Evolutionary conservation across 768 basidiomycete genomes (phyloP).

Genomic region (Kwoniella bestiolae): DNA sequence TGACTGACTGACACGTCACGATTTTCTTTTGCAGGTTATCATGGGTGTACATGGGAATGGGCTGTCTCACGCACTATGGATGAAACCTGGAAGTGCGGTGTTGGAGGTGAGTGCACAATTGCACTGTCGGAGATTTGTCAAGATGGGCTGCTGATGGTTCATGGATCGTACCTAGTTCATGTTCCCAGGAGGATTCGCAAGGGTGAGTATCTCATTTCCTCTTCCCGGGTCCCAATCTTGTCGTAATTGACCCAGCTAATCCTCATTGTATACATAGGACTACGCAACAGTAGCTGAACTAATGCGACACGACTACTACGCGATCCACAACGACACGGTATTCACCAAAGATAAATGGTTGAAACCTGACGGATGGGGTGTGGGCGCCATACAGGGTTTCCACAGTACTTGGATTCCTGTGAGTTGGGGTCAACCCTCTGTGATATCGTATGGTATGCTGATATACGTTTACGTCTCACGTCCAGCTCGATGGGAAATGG

Average conservation of each 20-base stretch:
- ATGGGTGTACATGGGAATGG: conserved; percentile 52
- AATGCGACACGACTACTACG: conserved; percentile 46
- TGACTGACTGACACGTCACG: not conserved
- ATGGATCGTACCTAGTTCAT: no score
- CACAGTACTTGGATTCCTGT: conserved; percentile 29
- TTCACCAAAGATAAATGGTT: conserved; percentile 30
- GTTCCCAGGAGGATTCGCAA: conserved; percentile 41
- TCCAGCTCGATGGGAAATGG: conserved; percentile 24
- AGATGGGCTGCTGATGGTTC: no score
- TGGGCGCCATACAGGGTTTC: conserved; percentile 25
- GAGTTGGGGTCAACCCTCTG: conserved; percentile 13
- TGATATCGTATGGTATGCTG: not conserved
- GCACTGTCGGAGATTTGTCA: no score
- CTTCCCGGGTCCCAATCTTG: no score
- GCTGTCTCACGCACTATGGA: conserved; percentile 47
- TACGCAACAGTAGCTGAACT: conserved; percentile 41
- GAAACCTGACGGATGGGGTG: conserved; percentile 31
- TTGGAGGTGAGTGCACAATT: conserved; percentile 35
- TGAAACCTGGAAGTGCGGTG: conserved; percentile 43
- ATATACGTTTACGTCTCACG: not conserved
- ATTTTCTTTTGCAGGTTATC: conserved; percentile 34
- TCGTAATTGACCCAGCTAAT: not conserved
- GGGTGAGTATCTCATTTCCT: no score
- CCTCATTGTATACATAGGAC: conserved; percentile 26
- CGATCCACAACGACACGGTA: conserved; percentile 40